Evolutionary conservation across 148 eudicot species (phyloP).

Genomic region (Rhododendron ferrugineum): DNA sequence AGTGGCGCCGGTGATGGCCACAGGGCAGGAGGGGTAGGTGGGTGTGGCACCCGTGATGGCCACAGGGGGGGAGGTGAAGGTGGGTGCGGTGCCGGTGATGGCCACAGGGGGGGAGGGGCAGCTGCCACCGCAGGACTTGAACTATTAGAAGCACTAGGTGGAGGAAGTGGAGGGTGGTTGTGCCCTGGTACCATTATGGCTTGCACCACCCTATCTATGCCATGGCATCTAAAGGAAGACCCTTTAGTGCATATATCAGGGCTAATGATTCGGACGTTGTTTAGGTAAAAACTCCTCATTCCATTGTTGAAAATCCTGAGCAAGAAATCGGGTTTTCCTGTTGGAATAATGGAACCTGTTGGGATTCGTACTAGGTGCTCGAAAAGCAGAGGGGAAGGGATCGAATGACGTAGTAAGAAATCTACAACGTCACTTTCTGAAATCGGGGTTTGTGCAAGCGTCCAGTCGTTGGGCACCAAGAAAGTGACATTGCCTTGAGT

Average conservation of each 20-base stretch:
- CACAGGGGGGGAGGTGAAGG: background rate
- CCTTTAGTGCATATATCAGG: constrained; percentile 57
- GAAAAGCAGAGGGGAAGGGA: constrained; percentile 58
- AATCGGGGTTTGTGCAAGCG: constrained; percentile 39
- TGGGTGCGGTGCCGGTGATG: constrained; percentile 9
- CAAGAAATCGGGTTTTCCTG: constrained; percentile 29
- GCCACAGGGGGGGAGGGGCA: too few species aligned
- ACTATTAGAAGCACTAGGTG: constrained; percentile 3
- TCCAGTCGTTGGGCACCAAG: constrained; percentile 65
- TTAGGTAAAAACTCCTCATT: constrained; percentile 42
- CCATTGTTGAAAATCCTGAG: constrained; percentile 52
- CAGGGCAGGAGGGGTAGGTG: too few species aligned
- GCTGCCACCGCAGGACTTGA: constrained; percentile 6
- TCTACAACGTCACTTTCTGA: constrained; percentile 30
- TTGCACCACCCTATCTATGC: constrained; percentile 54
- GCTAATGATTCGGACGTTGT: constrained; percentile 41
- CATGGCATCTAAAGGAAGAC: constrained; percentile 58
- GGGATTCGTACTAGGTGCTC: constrained; percentile 52
- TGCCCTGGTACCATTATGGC: background rate
- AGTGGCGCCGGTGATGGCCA: constrained; percentile 5
- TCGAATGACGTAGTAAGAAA: constrained; percentile 67
- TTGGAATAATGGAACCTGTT: constrained; percentile 50
- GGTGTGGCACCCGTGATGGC: background rate
- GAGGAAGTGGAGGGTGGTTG: constrained; percentile 10
- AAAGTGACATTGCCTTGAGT: constrained; percentile 61